Conservation (phyloP, 345 rosid species). For the Salix suchowensis region DNA sequence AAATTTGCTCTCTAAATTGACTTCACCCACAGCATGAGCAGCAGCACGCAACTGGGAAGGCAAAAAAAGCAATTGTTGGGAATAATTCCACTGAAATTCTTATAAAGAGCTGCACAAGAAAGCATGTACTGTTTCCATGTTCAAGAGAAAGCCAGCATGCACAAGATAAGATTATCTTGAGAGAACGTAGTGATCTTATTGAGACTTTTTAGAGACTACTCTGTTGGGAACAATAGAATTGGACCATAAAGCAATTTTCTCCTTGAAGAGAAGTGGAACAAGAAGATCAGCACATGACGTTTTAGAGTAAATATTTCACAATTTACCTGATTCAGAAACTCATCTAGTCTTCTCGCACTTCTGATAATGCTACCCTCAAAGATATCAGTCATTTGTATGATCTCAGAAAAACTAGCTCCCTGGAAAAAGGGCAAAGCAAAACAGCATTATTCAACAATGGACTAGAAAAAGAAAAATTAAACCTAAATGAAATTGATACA, state of each 20-base stretch:
- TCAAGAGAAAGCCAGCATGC: not conserved
- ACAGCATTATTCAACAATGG: not conserved
- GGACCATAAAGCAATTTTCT: not conserved
- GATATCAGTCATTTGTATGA: conserved; percentile 93
- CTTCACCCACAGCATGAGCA: conserved; percentile 90
- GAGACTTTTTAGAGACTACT: not conserved
- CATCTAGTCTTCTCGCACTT: conserved; percentile 92
- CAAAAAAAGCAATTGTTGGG: too few relatives aligned
- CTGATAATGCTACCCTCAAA: conserved; percentile 96
- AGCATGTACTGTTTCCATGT: not conserved
- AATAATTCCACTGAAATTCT: not conserved
- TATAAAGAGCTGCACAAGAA: not conserved
- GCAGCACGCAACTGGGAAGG: conserved; percentile 65
- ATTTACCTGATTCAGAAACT: conserved; percentile 89
- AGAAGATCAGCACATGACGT: not conserved
- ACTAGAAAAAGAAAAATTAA: not conserved
- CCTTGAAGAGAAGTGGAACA: not conserved
- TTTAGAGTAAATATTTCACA: not conserved
- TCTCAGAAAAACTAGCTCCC: conserved; percentile 91
- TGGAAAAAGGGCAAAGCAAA: conserved; percentile 27
- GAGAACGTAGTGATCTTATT: not conserved
- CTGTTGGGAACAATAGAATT: not conserved
- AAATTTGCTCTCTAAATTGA: conserved; percentile 63
- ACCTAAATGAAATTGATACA: not conserved
- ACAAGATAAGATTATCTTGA: not conserved